These are phyloP conservation scores for Mucor indicus DNA, from an alignment of 371 early-diverging fungal species.

Conservation along the genomic window DNA sequence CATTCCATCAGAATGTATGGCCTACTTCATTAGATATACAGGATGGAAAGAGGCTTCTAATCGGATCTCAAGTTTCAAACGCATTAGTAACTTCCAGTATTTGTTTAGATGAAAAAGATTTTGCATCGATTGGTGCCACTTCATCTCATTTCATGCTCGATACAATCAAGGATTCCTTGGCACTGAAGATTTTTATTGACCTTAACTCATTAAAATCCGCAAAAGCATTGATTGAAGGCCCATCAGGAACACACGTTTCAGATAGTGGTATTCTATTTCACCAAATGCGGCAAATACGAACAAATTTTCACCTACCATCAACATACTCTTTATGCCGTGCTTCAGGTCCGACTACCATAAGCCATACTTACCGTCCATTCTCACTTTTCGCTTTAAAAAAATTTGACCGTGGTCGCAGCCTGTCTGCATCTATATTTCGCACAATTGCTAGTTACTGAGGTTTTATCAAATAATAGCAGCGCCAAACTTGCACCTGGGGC, in stretches of 20 bases:
- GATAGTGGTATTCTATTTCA: slow-evolving; percentile 1
- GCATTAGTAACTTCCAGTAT: slow-evolving; percentile 10
- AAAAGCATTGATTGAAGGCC: slow-evolving; percentile 10
- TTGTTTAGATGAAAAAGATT: slow-evolving; percentile 10
- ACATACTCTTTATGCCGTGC: slow-evolving; percentile 12
- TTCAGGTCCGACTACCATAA: slow-evolving; percentile 8
- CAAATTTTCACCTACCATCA: slow-evolving; percentile 10
- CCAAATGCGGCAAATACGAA: slow-evolving; percentile 12
- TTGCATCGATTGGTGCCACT: slow-evolving; percentile 7
- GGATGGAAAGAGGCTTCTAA: slow-evolving; percentile 4
- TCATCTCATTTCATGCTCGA: slow-evolving; percentile 6
- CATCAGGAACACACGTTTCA: slow-evolving; percentile 3
- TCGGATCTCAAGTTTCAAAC: slow-evolving; percentile 15
- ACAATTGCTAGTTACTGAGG: slow-evolving; percentile 9
- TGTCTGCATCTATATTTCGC: slow-evolving; percentile 5
- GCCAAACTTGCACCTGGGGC: not conserved
- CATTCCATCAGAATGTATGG: not conserved
- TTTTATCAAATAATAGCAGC: not conserved
- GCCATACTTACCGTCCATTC: slow-evolving; percentile 8
- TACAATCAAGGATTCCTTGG: slow-evolving; percentile 16
- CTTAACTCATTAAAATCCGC: slow-evolving; percentile 10
- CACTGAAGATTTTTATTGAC: slow-evolving; percentile 12
- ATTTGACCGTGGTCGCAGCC: slow-evolving; percentile 15
- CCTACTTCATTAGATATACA: too few relatives aligned
- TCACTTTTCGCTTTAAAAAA: slow-evolving; percentile 8